Base-by-base conservation (phyloP, 139 green algal genomes). In the Ettlia oleoabundans region DNA sequence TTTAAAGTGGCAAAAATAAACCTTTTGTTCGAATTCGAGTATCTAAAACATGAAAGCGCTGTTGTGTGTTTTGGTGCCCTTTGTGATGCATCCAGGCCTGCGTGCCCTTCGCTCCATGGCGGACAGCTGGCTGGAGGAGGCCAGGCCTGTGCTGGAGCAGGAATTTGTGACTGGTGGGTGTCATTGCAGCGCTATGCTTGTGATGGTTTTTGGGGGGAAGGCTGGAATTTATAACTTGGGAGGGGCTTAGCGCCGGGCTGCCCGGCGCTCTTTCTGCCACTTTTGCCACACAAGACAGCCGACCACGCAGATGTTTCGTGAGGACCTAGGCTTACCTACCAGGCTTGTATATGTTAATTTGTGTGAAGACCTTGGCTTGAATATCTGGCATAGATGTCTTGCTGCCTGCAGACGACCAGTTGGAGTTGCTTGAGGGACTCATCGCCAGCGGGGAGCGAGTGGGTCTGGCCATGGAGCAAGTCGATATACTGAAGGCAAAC, bases 401-500 rank as follows among this genome's bases (percentile, higher is more conserved):
- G 1, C 32, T 33, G 2, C 5, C 64, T 78, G 73, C 73, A 80
- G 84, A 88, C 37, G 83, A 83, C 33, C 79, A 88, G 70, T 53
- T 86, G 61, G 55, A 30, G 26, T 52, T 72, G 53, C 68, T 89
- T n/a, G 32, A 86, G 30, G 51, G 13, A 30, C 68, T 89, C 24
- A 83, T 89, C 26, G 37, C 80, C 35, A 40, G 37, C 15, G 86
- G 86, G 10, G 38, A 79, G 58, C 38, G 13, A 1, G 53, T 85
- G 52, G 70, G 72, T 18, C 55, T 90, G 63, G 38, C 42, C 18
- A 82, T 90, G 70, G 83, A 85, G 40, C 67, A 89, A 64, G 67
- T 89, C 22, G 84, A 86, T 24, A 85, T 83, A 18, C 42, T 88
- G 7, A 80, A 86, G 35, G 80, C 84, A 10, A 83, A 88, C 37